Base-by-base conservation (phyloP, 495 filamentous ascomycete genomes). In the Aspergillus nidulans region DNA sequence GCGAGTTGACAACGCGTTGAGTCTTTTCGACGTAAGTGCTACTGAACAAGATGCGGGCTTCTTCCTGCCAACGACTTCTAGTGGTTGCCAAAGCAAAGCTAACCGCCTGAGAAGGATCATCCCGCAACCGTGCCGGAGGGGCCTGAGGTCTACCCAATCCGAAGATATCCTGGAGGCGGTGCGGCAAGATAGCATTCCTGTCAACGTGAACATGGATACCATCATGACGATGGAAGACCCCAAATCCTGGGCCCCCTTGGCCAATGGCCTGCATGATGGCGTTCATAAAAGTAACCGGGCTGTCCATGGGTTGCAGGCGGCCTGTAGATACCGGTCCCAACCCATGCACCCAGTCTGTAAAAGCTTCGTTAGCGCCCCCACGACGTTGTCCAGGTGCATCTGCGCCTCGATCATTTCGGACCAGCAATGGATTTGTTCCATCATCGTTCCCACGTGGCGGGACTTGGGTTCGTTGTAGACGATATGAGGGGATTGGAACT, bases 21-120 rank as follows among this genome's bases (percentile, higher is more conserved):
- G 85, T 82, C 62, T 88, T 91, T 26, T 95, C 91, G 7, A 80
- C 63, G 49, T 86, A 80, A 19, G 72, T 77, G 38, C 68, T 69
- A 44, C 87, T 87, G 68, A 91, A 97, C 1, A 97, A 75, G 68
- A 97, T 81, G 55, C 86, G 85, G 12, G 91, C 88, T 70, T 97
- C 94, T 61, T 96, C 89, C 60, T 88, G 84, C 92, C 95, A 99
- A 41, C 94, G 84, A 38, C 77, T 74, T 38, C 72, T 73, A 10
- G 92, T 97, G 2, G 80, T 73, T 28, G 81, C 80, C 16, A 89
- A 77, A 20, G 77, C 73, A 69, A 96, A 96, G 32, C 82, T 76
- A 13, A 90, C 84, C 10, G 88, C 83, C 57, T 85, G 79, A 24
- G 77, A 76, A 24, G 83, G 82, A 57, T 86, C 83, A 60, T 83